phyloP scores from a whole-genome alignment of 2,329 filamentous ascomycete genomes.

The Colletotrichum lini region DNA sequence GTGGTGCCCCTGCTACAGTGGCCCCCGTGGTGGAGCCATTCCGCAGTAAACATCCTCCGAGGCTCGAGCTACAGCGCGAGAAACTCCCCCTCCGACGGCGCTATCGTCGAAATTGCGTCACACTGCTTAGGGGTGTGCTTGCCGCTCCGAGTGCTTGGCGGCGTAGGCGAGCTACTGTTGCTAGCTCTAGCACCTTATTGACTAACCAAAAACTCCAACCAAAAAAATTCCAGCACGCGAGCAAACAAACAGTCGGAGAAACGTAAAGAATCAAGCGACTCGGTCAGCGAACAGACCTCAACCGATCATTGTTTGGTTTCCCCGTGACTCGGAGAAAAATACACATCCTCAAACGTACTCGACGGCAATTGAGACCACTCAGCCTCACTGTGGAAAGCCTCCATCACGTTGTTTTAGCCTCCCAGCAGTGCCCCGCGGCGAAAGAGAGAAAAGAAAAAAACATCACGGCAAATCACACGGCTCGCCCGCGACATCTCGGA shows the following conservation, averaged over 20 bases:
- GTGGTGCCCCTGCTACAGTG: conserved; percentile 29
- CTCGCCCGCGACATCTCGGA: conserved; percentile 22
- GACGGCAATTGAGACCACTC: conserved; percentile 36
- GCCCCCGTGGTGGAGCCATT: conserved; percentile 23
- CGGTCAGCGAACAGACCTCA: conserved; percentile 25
- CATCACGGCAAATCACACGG: background rate
- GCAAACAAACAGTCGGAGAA: conserved; percentile 5
- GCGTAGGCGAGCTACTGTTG: conserved; percentile 1
- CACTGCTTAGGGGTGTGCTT: conserved; percentile 24
- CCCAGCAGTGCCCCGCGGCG: conserved; percentile 32
- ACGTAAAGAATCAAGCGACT: conserved; percentile 7
- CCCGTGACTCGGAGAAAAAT: background rate
- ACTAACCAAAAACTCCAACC: background rate
- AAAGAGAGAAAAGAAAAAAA: background rate
- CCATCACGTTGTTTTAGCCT: conserved; percentile 28
- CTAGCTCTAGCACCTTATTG: conserved; percentile 1
- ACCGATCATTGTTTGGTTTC: conserved; percentile 19
- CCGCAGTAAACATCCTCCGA: conserved; percentile 25
- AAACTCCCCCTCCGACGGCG: conserved; percentile 27
- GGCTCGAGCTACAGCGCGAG: conserved; percentile 18
- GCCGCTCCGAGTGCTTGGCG: conserved; percentile 6
- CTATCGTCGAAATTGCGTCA: conserved; percentile 37
- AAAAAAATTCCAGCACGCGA: conserved; percentile 4
- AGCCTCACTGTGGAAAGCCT: conserved; percentile 31
- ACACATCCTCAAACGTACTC: conserved; percentile 29